Conservation (phyloP, 495 filamentous ascomycete species). For the Collariella sp. region DNA sequence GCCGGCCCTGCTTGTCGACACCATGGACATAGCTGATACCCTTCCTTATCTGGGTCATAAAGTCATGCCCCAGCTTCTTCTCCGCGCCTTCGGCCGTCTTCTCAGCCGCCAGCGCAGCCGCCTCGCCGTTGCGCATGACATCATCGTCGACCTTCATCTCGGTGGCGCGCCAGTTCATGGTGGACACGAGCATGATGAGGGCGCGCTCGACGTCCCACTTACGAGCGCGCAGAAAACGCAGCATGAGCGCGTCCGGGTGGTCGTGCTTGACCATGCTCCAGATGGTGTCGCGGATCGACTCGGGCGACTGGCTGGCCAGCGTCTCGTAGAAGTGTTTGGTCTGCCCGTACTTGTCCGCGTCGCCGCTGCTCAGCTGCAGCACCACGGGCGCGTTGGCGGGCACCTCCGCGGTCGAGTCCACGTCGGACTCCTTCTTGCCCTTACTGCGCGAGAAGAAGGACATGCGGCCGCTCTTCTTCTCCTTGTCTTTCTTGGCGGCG, state of each 20-base stretch:
- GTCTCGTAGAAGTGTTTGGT: conserved; percentile 78
- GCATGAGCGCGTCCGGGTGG: conserved; percentile 76
- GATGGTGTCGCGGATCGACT: conserved; percentile 70
- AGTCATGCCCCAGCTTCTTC: conserved; percentile 65
- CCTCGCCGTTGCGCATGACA: conserved; percentile 74
- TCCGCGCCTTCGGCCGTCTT: conserved; percentile 43
- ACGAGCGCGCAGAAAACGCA: conserved; percentile 83
- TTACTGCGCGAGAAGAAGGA: conserved; percentile 52
- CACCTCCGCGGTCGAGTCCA: conserved; percentile 17
- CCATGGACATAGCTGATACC: conserved; percentile 97
- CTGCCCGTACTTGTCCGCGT: conserved; percentile 91
- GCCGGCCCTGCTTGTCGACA: conserved; percentile 71
- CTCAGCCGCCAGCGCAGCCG: conserved; percentile 49
- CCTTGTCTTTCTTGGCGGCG: conserved; percentile 56
- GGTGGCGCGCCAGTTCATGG: conserved; percentile 78
- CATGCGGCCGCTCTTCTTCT: conserved; percentile 45
- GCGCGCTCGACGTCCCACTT: conserved; percentile 96
- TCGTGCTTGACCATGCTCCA: conserved; percentile 97
- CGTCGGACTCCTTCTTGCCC: conserved; percentile 49
- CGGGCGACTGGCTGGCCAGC: conserved; percentile 63
- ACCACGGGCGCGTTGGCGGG: conserved; percentile 4
- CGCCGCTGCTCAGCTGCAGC: conserved; percentile 36
- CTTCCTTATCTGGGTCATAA: conserved; percentile 73
- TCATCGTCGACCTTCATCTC: conserved; percentile 83
- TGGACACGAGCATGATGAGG: conserved; percentile 86